Conservation (phyloP, 805 yeast species). For the Sungouiella blattae region DNA sequence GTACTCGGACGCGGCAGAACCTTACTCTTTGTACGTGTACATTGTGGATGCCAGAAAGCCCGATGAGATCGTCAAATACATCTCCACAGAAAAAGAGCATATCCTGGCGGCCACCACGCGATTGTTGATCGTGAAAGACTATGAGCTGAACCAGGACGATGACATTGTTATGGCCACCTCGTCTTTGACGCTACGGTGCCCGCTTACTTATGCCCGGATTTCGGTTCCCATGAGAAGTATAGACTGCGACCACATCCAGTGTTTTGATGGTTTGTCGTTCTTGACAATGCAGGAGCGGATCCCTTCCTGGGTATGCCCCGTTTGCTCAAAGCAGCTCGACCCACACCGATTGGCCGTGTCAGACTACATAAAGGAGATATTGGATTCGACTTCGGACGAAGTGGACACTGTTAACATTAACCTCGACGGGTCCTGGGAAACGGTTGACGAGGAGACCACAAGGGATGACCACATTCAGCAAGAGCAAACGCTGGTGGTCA, state of each 20-base stretch:
- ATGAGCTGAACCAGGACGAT: constrained; percentile 53
- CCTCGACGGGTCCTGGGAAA: constrained; percentile 72
- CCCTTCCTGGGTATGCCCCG: constrained; percentile 86
- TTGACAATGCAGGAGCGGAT: constrained; percentile 72
- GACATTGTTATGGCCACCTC: constrained; percentile 67
- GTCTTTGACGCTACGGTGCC: constrained; percentile 69
- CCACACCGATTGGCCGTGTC: constrained; percentile 65
- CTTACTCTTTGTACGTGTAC: constrained; percentile 53
- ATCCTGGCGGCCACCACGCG: constrained; percentile 52
- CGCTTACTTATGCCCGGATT: constrained; percentile 70
- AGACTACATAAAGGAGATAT: constrained; percentile 66
- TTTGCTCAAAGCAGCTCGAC: constrained; percentile 56
- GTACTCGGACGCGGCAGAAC: constrained; percentile 55
- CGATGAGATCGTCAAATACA: constrained; percentile 18
- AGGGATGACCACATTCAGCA: not conserved
- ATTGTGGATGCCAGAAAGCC: constrained; percentile 44
- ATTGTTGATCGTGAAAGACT: constrained; percentile 36
- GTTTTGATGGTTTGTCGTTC: constrained; percentile 80
- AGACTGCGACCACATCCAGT: constrained; percentile 76
- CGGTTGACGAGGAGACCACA: constrained; percentile 14
- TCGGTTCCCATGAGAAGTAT: constrained; percentile 66
- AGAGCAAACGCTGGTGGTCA: constrained; percentile 1
- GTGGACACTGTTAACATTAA: constrained; percentile 65
- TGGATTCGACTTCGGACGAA: constrained; percentile 49
- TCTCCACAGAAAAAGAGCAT: constrained; percentile 39